Conservation (phyloP, 352 stramenopile genomes). For the Hyphochytrium catenoides region DNA sequence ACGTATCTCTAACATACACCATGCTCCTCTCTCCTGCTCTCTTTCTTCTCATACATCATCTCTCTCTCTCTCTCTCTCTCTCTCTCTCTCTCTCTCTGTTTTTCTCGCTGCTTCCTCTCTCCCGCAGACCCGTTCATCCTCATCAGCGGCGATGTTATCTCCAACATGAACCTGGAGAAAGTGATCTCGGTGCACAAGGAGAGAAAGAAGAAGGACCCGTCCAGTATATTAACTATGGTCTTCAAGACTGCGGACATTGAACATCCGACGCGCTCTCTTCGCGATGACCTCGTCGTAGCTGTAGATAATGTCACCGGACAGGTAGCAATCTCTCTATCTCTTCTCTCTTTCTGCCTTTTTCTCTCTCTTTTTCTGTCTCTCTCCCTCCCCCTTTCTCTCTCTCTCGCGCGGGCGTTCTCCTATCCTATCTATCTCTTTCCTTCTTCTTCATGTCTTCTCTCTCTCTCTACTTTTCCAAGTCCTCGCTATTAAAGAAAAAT, state of each 20-base stretch:
- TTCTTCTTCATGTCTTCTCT: no score
- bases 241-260: constrained; percentile 63
- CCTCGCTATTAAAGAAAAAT: no score
- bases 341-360: constrained; percentile 18
- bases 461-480: no score
- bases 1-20: no score
- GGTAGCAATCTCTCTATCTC: constrained; percentile 52
- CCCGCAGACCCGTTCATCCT: constrained; percentile 96
- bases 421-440: no score
- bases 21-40: no score
- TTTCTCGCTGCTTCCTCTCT: no score
- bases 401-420: constrained; percentile 37
- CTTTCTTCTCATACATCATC: no score
- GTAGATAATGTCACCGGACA: constrained; percentile 42
- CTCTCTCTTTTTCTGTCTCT: constrained; percentile 44
- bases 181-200: constrained; percentile 39
- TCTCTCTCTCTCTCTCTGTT: no score
- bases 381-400: constrained; percentile 19
- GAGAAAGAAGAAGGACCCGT: constrained; percentile 63
- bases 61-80: no score
- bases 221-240: constrained; percentile 86
- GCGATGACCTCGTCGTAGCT: constrained; percentile 48
- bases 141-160: constrained; percentile 84
- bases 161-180: constrained; percentile 74
- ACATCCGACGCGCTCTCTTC: constrained; percentile 27